These are phyloP conservation scores for Rhizopogon parksii DNA, from an alignment of 1,284 basidiomycete species.

Conservation along the genomic window DNA sequence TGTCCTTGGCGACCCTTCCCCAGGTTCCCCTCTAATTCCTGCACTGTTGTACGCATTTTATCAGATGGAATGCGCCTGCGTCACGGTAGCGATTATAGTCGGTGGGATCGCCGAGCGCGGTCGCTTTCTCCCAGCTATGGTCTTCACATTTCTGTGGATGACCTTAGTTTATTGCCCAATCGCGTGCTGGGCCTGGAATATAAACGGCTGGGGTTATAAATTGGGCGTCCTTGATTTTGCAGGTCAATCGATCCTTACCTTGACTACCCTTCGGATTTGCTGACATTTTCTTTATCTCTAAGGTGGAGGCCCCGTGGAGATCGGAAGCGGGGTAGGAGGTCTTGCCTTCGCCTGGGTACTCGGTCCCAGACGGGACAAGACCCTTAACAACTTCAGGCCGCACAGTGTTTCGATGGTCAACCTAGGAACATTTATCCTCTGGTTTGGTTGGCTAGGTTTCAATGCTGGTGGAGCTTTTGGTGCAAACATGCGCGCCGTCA, in stretches of 20 bases:
- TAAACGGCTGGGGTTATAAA: constrained; percentile 81
- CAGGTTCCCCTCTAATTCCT: constrained; percentile 67
- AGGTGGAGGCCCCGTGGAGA: constrained; percentile 91
- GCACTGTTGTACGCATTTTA: constrained; percentile 78
- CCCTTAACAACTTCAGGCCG: constrained; percentile 84
- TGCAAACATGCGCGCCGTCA: constrained; percentile 82
- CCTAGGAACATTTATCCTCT: constrained; percentile 84
- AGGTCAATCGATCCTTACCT: constrained; percentile 31
- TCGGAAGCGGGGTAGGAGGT: constrained; percentile 82
- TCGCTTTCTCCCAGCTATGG: constrained; percentile 82
- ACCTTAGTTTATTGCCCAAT: constrained; percentile 81
- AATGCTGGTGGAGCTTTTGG: constrained; percentile 80
- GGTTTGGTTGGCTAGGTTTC: constrained; percentile 82
- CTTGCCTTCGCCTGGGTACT: constrained; percentile 84
- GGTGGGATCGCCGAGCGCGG: constrained; percentile 84
- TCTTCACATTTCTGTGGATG: constrained; percentile 84
- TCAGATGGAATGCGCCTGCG: constrained; percentile 83
- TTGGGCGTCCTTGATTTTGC: constrained; percentile 90
- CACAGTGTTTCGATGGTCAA: constrained; percentile 89
- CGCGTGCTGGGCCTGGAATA: constrained; percentile 72
- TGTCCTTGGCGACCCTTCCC: constrained; percentile 72
- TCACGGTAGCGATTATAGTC: constrained; percentile 70
- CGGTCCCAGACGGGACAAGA: constrained; percentile 69
- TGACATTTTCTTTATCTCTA: not conserved
- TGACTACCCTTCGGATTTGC: not conserved